Base-by-base conservation (phyloP, 768 basidiomycete species). In the Boletus pseudo-olivaceus region DNA sequence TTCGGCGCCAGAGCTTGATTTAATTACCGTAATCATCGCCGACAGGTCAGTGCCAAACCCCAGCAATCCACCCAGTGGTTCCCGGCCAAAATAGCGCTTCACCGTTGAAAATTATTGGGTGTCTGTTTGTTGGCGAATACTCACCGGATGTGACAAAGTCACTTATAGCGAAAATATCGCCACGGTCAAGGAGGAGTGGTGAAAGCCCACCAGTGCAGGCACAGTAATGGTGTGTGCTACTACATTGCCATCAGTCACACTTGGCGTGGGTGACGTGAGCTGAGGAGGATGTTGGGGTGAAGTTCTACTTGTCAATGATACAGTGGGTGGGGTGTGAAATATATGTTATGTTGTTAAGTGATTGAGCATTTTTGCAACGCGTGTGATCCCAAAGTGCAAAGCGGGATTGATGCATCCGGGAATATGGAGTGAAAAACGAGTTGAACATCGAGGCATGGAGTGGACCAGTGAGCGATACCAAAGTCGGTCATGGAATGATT, bases 191-290 rank as follows among this genome's bases (percentile, higher is more conserved):
- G 11, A 26, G 2, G 34, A 33, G 27, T 26, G 40, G 33, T 19
- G 20, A 32, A 26, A 4, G 15, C 19, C 6, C 27, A 19, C 35
- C 17, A 10, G 40, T 33, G 8, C 15, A 8, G 19, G 37, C 15
- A 30, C 17, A 35, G 26, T 40, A 27, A 19, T 23, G 42, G 26
- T 23, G 7, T 33, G 1, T 20, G 35, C 14, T 20, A 39, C 30
- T 33, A 6, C 46, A 53, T 55, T 55, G 12, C 49, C 41, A 51
- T 48, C 60, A 34, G 30, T 20, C 29, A 30, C n/a, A 33, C 26
- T 49, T 39, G 20, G 29, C 30, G 15, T 19, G n/a, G 20, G 38
- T 40, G 46, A 26, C 17, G 33, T 47, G 19, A 42, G 19, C 23
- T 10, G 23, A 26, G 40, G 33, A 45, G 47, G 40, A 20, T 32